Conservation (phyloP, 2,329 filamentous ascomycete genomes). For the Aspergillus spinulosporus region DNA sequence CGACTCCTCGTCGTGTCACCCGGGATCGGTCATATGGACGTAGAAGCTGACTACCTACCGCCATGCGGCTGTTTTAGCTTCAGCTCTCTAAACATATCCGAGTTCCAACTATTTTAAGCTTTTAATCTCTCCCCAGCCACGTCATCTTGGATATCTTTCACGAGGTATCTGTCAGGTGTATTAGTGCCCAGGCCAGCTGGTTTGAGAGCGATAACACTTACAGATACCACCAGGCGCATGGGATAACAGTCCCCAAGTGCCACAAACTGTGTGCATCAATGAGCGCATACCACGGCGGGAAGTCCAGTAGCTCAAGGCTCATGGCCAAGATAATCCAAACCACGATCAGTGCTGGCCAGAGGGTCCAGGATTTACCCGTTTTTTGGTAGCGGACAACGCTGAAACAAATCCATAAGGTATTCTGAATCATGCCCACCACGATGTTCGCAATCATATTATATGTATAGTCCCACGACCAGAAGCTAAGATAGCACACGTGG, state of each 20-base stretch:
- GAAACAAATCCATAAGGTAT: conserved; percentile 83
- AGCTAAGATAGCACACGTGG: conserved; percentile 81
- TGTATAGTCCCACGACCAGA: conserved; percentile 88
- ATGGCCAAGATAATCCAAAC: conserved; percentile 90
- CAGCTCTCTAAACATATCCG: not conserved
- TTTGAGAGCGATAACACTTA: conserved; percentile 56
- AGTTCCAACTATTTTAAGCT: conserved; percentile 45
- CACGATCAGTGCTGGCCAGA: conserved; percentile 87
- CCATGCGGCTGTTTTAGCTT: not conserved
- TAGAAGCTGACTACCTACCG: conserved; percentile 1
- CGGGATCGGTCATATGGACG: conserved; percentile 17
- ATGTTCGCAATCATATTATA: conserved; percentile 99
- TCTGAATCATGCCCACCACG: conserved; percentile 73
- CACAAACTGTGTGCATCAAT: conserved; percentile 94
- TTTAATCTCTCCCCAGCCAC: conserved; percentile 72
- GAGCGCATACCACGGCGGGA: conserved; percentile 77
- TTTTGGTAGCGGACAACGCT: conserved; percentile 72
- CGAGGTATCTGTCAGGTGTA: conserved; percentile 65
- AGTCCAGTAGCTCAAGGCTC: conserved; percentile 94
- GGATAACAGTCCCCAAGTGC: conserved; percentile 90
- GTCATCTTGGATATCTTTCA: conserved; percentile 83
- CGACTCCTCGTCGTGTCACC: not conserved
- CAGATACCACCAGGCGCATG: conserved; percentile 92
- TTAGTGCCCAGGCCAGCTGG: conserved; percentile 24
- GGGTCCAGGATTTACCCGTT: conserved; percentile 69